These are phyloP conservation scores for Neonectria magnoliae DNA, from an alignment of 2,329 filamentous ascomycete genomes.

Conservation along the genomic window DNA sequence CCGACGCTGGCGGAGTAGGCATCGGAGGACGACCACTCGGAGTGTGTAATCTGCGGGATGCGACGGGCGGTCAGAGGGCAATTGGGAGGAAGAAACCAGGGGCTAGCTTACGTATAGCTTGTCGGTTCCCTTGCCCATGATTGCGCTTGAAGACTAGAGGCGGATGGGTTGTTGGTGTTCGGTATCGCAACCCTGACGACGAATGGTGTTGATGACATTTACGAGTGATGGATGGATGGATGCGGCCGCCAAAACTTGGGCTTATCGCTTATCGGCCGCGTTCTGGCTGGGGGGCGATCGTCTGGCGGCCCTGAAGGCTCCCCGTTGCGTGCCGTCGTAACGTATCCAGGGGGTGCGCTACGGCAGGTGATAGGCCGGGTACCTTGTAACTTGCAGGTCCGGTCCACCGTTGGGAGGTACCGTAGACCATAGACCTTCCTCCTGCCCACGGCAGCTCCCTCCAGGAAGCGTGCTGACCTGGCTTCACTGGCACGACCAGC, in stretches of 20 bases:
- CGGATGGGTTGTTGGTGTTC: neutral
- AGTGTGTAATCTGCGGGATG: constrained; percentile 80
- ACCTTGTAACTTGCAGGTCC: neutral
- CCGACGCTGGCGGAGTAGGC: constrained; percentile 85
- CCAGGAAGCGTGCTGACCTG: constrained; percentile 36
- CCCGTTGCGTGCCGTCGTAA: neutral
- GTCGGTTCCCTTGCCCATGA: constrained; percentile 57
- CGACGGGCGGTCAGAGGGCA: constrained; percentile 7
- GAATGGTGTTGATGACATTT: constrained; percentile 27
- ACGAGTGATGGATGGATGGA: neutral
- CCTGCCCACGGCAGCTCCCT: constrained; percentile 3
- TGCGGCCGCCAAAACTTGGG: neutral
- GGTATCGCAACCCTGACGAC: neutral
- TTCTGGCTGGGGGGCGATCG: constrained; percentile 2
- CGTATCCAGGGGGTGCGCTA: neutral
- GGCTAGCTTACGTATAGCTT: constrained; percentile 53
- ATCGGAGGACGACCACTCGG: constrained; percentile 94
- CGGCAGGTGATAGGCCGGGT: neutral
- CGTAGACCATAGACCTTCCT: neutral
- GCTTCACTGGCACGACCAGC: constrained; percentile 35
- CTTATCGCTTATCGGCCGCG: constrained; percentile 17
- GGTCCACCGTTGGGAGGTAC: neutral
- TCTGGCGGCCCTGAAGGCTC: neutral
- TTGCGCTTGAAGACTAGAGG: constrained; percentile 22
- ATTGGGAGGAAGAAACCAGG: neutral